These are phyloP conservation scores for Fusarium sterilihyphosum DNA, from an alignment of 2,329 filamentous ascomycete species.

Conservation along the genomic window DNA sequence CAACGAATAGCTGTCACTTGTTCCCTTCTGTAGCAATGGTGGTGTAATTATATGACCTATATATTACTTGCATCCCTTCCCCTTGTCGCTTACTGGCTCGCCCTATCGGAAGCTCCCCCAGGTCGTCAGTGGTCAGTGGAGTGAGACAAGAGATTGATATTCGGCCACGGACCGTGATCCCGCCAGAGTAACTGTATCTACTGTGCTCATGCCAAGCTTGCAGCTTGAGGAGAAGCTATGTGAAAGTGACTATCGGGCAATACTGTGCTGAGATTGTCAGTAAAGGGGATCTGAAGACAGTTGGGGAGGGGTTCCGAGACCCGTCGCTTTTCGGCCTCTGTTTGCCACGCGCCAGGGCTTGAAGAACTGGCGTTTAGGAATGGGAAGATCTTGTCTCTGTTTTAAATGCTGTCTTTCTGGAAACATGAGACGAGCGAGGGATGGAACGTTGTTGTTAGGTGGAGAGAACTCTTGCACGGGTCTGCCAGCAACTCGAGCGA, in stretches of 20 bases:
- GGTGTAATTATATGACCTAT: constrained; percentile 2
- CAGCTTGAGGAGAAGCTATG: constrained; percentile 3
- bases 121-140: background rate
- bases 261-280: background rate
- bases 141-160: constrained; percentile 29
- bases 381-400: constrained; percentile 32
- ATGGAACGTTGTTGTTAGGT: constrained; percentile 26
- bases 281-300: background rate
- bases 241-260: constrained; percentile 4
- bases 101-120: constrained; percentile 29
- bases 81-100: constrained; percentile 3
- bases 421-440: constrained; percentile 12
- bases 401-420: constrained; percentile 21
- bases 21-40: constrained; percentile 1
- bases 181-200: background rate
- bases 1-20: constrained; percentile 2
- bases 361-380: constrained; percentile 19
- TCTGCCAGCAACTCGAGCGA: background rate
- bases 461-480: background rate
- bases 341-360: constrained; percentile 28
- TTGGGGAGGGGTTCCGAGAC: constrained; percentile 2
- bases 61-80: constrained; percentile 19
- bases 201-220: constrained; percentile 1
- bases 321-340: constrained; percentile 20
- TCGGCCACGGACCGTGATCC: constrained; percentile 1